Percentiles rank a stretch among this genome's conserved stretches.
These are phyloP conservation scores for Endoconidiophora polonica DNA, from an alignment of 2,329 filamentous ascomycete genomes.

Conservation along the genomic window DNA sequence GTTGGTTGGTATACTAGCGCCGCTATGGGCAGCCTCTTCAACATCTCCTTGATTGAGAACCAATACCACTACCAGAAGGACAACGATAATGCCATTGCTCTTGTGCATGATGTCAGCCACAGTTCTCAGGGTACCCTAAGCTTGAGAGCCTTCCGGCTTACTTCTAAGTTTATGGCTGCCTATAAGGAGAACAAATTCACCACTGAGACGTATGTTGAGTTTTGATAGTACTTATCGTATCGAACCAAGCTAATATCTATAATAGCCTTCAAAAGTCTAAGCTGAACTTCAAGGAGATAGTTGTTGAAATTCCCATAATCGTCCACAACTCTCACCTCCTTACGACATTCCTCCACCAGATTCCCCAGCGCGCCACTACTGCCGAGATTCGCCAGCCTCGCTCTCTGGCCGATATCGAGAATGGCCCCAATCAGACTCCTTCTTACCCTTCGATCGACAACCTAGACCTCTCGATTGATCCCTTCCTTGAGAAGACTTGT, in stretches of 20 bases:
- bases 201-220: conserved; percentile 59
- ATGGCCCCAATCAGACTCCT: conserved; percentile 43
- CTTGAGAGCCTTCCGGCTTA: conserved; percentile 79
- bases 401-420: conserved; percentile 61
- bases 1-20: conserved; percentile 98
- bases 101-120: conserved; percentile 90
- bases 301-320: conserved; percentile 73
- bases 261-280: conserved; percentile 81
- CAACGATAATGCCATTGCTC: conserved; percentile 71
- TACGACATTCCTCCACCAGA: conserved; percentile 86
- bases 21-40: conserved; percentile 97
- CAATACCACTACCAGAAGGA: conserved; percentile 95
- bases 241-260: background rate
- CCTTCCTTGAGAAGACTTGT: conserved; percentile 95
- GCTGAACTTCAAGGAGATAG: conserved; percentile 82
- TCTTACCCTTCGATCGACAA: conserved; percentile 79
- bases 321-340: conserved; percentile 97
- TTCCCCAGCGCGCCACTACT: conserved; percentile 46
- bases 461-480: conserved; percentile 86
- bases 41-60: conserved; percentile 90
- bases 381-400: conserved; percentile 52
- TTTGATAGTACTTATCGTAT: background rate
- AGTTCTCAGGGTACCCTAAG: conserved; percentile 84
- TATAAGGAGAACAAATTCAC: conserved; percentile 98
- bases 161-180: conserved; percentile 70